Percentiles rank a stretch among this genome's conserved stretches.
Conservation (phyloP, 2,329 filamentous ascomycete species). For the Colletotrichum shisoi region DNA sequence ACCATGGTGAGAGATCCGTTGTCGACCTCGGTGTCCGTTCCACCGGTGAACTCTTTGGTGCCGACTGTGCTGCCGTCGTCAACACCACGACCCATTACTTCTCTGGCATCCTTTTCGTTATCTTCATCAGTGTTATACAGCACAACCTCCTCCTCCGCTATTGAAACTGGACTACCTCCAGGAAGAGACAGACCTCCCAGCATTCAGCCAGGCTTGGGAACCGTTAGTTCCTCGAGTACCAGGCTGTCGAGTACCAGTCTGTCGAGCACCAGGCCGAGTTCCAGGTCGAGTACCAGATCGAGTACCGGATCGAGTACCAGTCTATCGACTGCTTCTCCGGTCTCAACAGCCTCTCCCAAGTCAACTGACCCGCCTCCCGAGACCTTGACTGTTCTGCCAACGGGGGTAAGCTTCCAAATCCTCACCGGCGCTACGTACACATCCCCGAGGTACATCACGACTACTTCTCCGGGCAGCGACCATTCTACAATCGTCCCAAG, state of each 20-base stretch:
- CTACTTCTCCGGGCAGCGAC: slow-evolving; percentile 16
- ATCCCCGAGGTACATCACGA: slow-evolving; percentile 21
- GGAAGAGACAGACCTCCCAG: neutral
- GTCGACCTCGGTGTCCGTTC: neutral
- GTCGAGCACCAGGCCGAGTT: no score
- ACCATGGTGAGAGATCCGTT: no score
- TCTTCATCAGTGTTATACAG: neutral
- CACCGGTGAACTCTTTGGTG: neutral
- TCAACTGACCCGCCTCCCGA: neutral
- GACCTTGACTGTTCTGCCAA: neutral
- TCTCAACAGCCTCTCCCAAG: no score
- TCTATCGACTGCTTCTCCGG: no score
- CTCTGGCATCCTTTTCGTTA: neutral
- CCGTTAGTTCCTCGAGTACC: neutral
- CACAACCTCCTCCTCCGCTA: neutral
- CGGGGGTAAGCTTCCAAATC: neutral
- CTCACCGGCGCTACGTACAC: neutral
- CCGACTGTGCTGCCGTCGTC: neutral
- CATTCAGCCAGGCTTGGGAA: neutral
- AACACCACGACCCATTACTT: neutral
- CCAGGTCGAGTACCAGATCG: no score
- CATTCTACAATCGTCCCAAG: slow-evolving; percentile 26
- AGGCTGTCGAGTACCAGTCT: no score
- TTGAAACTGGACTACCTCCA: no score
- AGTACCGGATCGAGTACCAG: no score